phyloP scores from a whole-genome alignment of 1,284 basidiomycete genomes.

The Austroboletus niveus region DNA sequence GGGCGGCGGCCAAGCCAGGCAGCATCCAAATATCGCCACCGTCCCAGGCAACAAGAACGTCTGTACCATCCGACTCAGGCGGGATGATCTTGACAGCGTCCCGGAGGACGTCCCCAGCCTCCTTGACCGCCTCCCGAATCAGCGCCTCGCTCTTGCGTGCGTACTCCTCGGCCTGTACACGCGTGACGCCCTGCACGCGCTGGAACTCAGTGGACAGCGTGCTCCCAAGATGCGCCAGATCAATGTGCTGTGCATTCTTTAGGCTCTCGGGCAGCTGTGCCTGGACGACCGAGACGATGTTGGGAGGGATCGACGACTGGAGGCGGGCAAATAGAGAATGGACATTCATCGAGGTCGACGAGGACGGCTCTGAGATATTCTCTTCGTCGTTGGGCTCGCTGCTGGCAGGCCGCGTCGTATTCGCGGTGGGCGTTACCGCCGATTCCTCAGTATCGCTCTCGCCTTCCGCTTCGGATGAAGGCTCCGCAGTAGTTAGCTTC shows the following conservation, averaged over 20 bases:
- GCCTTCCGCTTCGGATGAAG: constrained; percentile 10
- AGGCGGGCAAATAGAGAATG: constrained; percentile 65
- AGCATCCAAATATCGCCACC: constrained; percentile 81
- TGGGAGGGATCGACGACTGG: constrained; percentile 69
- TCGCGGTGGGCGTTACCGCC: constrained; percentile 21
- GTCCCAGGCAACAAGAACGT: constrained; percentile 62
- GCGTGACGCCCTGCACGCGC: constrained; percentile 68
- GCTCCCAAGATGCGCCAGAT: constrained; percentile 62
- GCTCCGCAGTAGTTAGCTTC: constrained; percentile 49
- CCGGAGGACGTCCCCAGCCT: constrained; percentile 72
- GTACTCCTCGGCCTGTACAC: constrained; percentile 80
- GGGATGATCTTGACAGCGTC: constrained; percentile 90
- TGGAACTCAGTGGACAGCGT: constrained; percentile 71
- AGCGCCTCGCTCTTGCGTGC: constrained; percentile 76
- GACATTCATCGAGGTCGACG: constrained; percentile 24
- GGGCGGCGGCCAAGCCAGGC: constrained; percentile 42
- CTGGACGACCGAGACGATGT: constrained; percentile 68
- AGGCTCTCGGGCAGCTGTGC: constrained; percentile 65
- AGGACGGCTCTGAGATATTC: constrained; percentile 17
- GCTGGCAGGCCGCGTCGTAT: constrained; percentile 25
- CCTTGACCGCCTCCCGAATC: constrained; percentile 67
- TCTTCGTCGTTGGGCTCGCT: constrained; percentile 20
- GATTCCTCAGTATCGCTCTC: constrained; percentile 20
- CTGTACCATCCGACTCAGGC: constrained; percentile 52
- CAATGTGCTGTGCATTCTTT: constrained; percentile 59